Conservation (phyloP, 116 monocot species). For the Papilionanthe hybrid region DNA sequence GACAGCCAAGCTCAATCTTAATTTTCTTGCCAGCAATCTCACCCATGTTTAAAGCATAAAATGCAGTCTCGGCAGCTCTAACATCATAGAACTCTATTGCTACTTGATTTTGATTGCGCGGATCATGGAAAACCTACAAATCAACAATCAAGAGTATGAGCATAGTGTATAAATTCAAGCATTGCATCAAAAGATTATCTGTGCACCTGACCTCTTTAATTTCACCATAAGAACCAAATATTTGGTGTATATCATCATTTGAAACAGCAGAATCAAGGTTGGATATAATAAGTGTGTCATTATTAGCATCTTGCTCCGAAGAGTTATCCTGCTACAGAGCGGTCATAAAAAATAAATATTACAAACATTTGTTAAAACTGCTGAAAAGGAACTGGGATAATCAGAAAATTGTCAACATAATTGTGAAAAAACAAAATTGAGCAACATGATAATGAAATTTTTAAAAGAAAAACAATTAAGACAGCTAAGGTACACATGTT, state of each 20-base stretch:
- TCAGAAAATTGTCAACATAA: neutral
- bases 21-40: conserved; percentile 63
- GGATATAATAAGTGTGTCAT: conserved; percentile 56
- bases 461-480: neutral
- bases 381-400: neutral
- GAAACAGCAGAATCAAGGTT: conserved; percentile 70
- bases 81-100: conserved; percentile 74
- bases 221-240: conserved; percentile 76
- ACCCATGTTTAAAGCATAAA: conserved; percentile 57
- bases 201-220: conserved; percentile 59
- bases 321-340: conserved; percentile 48
- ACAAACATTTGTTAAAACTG: neutral
- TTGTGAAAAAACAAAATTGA: neutral
- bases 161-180: neutral
- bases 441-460: neutral
- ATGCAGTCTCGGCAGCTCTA: conserved; percentile 69
- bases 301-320: conserved; percentile 52
- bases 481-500: neutral
- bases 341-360: neutral
- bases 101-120: conserved; percentile 42
- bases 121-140: conserved; percentile 52
- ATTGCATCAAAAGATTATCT: conserved; percentile 1
- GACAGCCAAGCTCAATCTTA: conserved; percentile 50
- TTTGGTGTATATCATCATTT: conserved; percentile 56
- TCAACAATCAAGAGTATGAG: neutral